A percentile compares a stretch with the other conserved stretches of the same genome.
Conservation (phyloP, 2,329 filamentous ascomycete genomes). For the Corynespora cassiicola region DNA sequence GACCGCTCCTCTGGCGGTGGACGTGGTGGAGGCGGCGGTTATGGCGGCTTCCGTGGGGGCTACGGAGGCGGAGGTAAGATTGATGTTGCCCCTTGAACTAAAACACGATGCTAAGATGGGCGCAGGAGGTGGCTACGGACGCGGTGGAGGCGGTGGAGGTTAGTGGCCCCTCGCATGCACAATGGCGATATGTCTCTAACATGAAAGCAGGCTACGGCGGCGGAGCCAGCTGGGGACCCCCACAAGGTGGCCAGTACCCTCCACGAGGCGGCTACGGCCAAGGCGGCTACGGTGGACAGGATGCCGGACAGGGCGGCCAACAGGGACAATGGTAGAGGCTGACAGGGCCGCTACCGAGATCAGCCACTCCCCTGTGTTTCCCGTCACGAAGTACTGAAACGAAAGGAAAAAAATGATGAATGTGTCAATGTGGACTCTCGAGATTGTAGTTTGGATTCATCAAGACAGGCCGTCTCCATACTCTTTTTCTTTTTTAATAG, state of each 20-base stretch:
- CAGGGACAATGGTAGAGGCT: constrained; percentile 42
- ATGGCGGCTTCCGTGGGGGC: constrained; percentile 26
- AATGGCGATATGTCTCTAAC: no score
- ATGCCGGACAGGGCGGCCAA: constrained; percentile 30
- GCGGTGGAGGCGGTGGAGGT: constrained; percentile 24
- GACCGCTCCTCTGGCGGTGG: constrained; percentile 69
- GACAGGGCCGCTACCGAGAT: background rate
- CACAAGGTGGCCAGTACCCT: constrained; percentile 38
- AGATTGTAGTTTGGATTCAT: constrained; percentile 24
- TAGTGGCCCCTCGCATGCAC: no score
- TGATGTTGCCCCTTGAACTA: no score
- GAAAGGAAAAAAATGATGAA: no score
- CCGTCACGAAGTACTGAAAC: no score
- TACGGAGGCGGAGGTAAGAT: constrained; percentile 32
- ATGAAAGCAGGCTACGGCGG: constrained; percentile 30
- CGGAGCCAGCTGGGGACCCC: constrained; percentile 31
- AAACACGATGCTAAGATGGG: constrained; percentile 13
- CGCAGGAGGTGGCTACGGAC: constrained; percentile 10
- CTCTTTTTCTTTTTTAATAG: constrained; percentile 27
- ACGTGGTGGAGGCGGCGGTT: constrained; percentile 45
- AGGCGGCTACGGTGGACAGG: constrained; percentile 30
- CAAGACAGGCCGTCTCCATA: constrained; percentile 23
- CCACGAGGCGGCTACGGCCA: constrained; percentile 38
- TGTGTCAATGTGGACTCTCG: no score
- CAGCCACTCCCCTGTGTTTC: no score